phyloP scores from a whole-genome alignment of 768 basidiomycete genomes.

The Mycena haematopus region DNA sequence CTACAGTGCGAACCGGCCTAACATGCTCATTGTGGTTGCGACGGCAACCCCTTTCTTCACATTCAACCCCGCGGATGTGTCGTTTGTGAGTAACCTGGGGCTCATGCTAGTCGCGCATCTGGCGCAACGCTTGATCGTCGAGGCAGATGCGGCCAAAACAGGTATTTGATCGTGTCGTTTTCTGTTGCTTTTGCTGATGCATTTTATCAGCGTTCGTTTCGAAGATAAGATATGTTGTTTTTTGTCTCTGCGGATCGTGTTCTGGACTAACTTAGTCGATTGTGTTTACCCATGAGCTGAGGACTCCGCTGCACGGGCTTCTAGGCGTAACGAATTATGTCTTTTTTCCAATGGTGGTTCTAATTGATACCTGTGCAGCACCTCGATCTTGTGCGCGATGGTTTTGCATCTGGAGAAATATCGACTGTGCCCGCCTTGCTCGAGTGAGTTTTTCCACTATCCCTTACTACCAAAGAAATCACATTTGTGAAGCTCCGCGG shows the following conservation, averaged over 20 bases:
- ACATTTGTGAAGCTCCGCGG: conserved; percentile 15
- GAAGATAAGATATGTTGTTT: conserved; percentile 23
- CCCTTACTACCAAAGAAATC: neutral
- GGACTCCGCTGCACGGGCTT: conserved; percentile 27
- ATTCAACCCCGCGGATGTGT: conserved; percentile 14
- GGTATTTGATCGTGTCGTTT: neutral
- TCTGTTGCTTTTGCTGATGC: neutral
- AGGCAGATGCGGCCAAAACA: conserved; percentile 24
- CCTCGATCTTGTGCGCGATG: conserved; percentile 21
- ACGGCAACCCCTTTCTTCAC: conserved; percentile 17
- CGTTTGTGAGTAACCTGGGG: conserved; percentile 20
- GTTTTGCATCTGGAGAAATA: conserved; percentile 6
- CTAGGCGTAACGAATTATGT: conserved; percentile 3
- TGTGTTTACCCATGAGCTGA: conserved; percentile 22
- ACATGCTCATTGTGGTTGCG: conserved; percentile 22
- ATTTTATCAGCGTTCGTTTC: conserved; percentile 17
- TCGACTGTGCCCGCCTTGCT: conserved; percentile 11
- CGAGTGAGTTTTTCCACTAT: conserved; percentile 13
- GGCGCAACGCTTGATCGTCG: conserved; percentile 17
- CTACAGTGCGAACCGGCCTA: conserved; percentile 19
- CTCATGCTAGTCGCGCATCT: conserved; percentile 13
- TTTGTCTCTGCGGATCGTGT: neutral
- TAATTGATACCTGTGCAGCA: conserved; percentile 7
- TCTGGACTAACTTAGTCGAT: neutral
- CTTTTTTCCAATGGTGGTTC: neutral